Evolutionary conservation across 108 stramenopile species (phyloP), one percentile per base, ranked within the genome.

Genomic region (Cyclotella choctawhatcheeana): DNA sequence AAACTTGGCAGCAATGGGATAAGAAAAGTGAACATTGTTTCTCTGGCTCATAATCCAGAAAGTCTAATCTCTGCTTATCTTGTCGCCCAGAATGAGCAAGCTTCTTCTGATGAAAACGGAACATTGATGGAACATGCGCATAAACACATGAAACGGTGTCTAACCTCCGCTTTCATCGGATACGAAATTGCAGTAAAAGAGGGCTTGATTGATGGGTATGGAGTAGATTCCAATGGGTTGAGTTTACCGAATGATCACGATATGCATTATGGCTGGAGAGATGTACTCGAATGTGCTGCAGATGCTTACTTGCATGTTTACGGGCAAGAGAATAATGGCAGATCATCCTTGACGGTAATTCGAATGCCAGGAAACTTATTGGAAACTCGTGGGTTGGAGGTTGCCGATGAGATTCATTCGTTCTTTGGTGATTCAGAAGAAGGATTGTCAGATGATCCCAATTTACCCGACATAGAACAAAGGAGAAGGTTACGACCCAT

Each of bases 211-310:
- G 58, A 76, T 67, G 79, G 76, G 25, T 94, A 86, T 63, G 93
- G 93, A 17, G 76, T 94, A 22, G 82, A 80, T 50, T 89, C 89
- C 59, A 92, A 94, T 73, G 93, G 93, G 5, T 73, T 94, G 32
- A 81, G 85, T 5, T 77, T 94, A 54, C 89, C 85, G 12, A 20
- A 48, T 4, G 44, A 54, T 30, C 91, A 94, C 75, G 88, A 87
- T 12, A 65, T 91, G 81, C 82, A 89, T 40, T 67, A 84, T 18
- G 1, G 25, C 6, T 94, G 85, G 86, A 82, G 59, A 29, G 77
- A 74, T 44, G 79, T 86, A 13, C 22, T 86, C 20, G 58, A 74
- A 22, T 83, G 84, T 26, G 65, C 84, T 0, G 74, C 67, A 21
- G 65, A 84, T 56, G 77, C 79, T 22, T 86, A 79, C 27, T 65